Conservation (phyloP, 768 basidiomycete genomes). For the Podaxis pistillaris region DNA sequence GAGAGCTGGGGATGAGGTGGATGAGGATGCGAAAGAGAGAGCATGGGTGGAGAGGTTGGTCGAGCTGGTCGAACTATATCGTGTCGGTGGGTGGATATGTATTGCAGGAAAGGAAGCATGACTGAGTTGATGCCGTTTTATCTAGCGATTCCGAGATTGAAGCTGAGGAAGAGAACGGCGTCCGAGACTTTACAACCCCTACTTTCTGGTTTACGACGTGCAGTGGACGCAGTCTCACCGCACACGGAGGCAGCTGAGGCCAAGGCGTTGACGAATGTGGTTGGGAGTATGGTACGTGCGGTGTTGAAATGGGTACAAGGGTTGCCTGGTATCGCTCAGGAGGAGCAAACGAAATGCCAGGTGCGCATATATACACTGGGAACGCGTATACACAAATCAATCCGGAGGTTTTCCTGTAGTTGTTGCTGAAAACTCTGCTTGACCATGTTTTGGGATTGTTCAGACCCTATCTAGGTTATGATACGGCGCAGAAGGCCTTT, state of each 20-base stretch:
- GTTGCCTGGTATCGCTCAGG: slow-evolving; percentile 16
- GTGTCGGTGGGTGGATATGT: slow-evolving; percentile 30
- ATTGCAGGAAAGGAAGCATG: neutral
- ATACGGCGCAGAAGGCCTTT: slow-evolving; percentile 46
- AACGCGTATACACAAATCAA: neutral
- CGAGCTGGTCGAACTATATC: slow-evolving; percentile 38
- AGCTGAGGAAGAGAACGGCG: slow-evolving; percentile 39
- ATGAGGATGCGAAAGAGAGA: slow-evolving; percentile 24
- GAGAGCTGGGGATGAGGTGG: slow-evolving; percentile 21
- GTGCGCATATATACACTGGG: slow-evolving; percentile 23
- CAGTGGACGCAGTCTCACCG: slow-evolving; percentile 26
- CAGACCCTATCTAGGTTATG: slow-evolving; percentile 37
- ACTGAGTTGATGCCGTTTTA: neutral
- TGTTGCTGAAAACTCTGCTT: slow-evolving; percentile 21
- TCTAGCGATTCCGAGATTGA: slow-evolving; percentile 46
- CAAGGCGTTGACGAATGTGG: slow-evolving; percentile 27
- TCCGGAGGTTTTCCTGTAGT: slow-evolving; percentile 16
- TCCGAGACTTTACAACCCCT: slow-evolving; percentile 42
- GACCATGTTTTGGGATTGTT: slow-evolving; percentile 14
- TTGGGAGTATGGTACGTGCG: slow-evolving; percentile 27
- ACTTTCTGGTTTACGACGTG: slow-evolving; percentile 33
- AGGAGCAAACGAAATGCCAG: slow-evolving; percentile 26
- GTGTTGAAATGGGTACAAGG: slow-evolving; percentile 30
- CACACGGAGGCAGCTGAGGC: slow-evolving; percentile 30
- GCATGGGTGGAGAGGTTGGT: slow-evolving; percentile 31